Conservation (phyloP, 1,139 yeast genomes). For the Eremothecium gossypii region DNA sequence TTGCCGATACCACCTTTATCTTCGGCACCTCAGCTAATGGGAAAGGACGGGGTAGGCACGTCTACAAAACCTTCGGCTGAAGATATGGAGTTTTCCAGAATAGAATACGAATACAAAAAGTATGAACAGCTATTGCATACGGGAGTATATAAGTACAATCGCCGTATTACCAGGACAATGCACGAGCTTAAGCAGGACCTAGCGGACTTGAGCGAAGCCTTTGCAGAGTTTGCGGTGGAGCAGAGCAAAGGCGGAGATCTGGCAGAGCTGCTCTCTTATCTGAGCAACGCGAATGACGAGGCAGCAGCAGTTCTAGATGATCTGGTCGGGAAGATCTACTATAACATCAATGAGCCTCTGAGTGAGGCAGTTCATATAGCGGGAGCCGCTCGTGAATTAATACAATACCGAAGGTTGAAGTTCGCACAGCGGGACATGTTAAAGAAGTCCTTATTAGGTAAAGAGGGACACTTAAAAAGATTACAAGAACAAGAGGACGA, state of each 20-base stretch:
- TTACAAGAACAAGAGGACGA: slow-evolving; percentile 29
- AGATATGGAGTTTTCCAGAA: slow-evolving; percentile 30
- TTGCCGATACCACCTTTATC: slow-evolving; percentile 54
- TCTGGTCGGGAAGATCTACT: slow-evolving; percentile 58
- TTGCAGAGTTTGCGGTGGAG: slow-evolving; percentile 46
- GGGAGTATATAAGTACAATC: slow-evolving; percentile 58
- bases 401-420: slow-evolving; percentile 63
- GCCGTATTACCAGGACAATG: slow-evolving; percentile 52
- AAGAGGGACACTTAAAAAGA: slow-evolving; percentile 24
- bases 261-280: slow-evolving; percentile 48
- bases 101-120: slow-evolving; percentile 38
- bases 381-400: slow-evolving; percentile 52
- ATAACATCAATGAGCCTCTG: slow-evolving; percentile 73
- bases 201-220: slow-evolving; percentile 34
- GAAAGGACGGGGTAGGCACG: slow-evolving; percentile 13
- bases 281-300: slow-evolving; percentile 76
- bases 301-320: slow-evolving; percentile 58
- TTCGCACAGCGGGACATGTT: slow-evolving; percentile 52
- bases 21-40: slow-evolving; percentile 28
- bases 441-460: slow-evolving; percentile 25
- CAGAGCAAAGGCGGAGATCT: slow-evolving; percentile 37
- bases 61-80: slow-evolving; percentile 30
- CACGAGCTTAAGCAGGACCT: slow-evolving; percentile 45
- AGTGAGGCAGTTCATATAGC: slow-evolving; percentile 77
- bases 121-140: slow-evolving; percentile 47